Evolutionary conservation across 1,284 basidiomycete species (phyloP).

Genomic region (Papiliotrema laurentii): DNA sequence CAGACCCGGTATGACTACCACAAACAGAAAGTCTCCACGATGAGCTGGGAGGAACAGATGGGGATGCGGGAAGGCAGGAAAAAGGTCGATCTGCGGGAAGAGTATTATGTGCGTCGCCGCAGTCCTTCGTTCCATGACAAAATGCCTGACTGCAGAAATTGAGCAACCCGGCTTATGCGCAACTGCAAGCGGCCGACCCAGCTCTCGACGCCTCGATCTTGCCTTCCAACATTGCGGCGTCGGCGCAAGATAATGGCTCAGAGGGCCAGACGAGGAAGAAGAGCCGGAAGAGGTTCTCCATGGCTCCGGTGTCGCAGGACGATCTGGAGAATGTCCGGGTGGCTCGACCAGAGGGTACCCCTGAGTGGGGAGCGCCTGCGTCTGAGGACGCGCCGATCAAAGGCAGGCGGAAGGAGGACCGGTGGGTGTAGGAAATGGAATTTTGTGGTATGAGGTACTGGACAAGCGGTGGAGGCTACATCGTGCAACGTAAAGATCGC

Average conservation of each 20-base stretch:
- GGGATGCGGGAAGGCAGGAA: slow-evolving; percentile 72
- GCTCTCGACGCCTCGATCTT: background rate
- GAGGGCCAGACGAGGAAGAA: slow-evolving; percentile 1
- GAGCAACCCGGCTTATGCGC: slow-evolving; percentile 5
- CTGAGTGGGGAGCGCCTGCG: slow-evolving; percentile 72
- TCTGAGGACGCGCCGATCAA: slow-evolving; percentile 40
- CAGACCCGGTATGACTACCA: slow-evolving; percentile 89
- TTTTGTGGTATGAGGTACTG: background rate
- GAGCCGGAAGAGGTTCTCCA: slow-evolving; percentile 23
- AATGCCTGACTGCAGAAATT: slow-evolving; percentile 3
- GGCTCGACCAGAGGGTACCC: slow-evolving; percentile 70
- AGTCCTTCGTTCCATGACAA: background rate
- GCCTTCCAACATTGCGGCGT: background rate
- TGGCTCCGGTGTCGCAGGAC: slow-evolving; percentile 47
- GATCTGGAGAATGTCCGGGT: slow-evolving; percentile 88
- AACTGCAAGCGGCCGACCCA: no score
- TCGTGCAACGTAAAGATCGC: no score
- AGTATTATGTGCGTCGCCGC: slow-evolving; percentile 76
- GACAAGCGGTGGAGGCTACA: no score
- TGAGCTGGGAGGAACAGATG: slow-evolving; percentile 79
- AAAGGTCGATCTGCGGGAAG: slow-evolving; percentile 87
- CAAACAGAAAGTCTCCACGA: slow-evolving; percentile 68
- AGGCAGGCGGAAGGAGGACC: slow-evolving; percentile 37
- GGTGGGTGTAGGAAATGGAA: slow-evolving; percentile 31
- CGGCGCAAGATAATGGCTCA: background rate